Percentiles rank a stretch among this genome's conserved stretches.
phyloP scores from a whole-genome alignment of 2,329 filamentous ascomycete genomes.

The Monascus ruber region DNA sequence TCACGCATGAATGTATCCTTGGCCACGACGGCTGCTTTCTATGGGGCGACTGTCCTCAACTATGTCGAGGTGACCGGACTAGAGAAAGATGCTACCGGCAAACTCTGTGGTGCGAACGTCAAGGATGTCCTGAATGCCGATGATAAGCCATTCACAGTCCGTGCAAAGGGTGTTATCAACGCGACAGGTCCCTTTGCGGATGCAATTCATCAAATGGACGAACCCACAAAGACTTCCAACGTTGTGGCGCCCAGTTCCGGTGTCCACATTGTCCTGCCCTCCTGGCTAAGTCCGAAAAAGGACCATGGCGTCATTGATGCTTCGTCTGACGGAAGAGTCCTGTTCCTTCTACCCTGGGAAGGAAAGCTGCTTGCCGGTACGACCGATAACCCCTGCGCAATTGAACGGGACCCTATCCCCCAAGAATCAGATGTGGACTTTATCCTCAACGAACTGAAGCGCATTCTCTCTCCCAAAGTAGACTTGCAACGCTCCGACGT shows the following conservation, averaged over 20 bases:
- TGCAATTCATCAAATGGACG: conserved; percentile 62
- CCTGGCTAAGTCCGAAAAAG: conserved; percentile 56
- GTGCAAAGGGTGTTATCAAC: conserved; percentile 62
- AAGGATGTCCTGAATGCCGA: conserved; percentile 53
- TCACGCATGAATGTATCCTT: conserved; percentile 71
- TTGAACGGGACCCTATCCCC: conserved; percentile 55
- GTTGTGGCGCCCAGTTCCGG: conserved; percentile 65
- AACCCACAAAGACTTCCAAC: conserved; percentile 44
- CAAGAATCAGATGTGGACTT: conserved; percentile 64
- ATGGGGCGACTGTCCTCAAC: conserved; percentile 61
- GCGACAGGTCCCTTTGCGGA: conserved; percentile 71
- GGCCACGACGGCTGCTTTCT: conserved; percentile 63
- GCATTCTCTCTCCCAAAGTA: conserved; percentile 63
- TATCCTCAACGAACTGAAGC: conserved; percentile 62
- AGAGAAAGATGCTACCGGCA: conserved; percentile 54
- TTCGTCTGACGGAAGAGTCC: conserved; percentile 65
- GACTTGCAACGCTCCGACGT: conserved; percentile 64
- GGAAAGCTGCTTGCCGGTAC: conserved; percentile 70
- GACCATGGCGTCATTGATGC: conserved; percentile 68
- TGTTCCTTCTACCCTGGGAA: conserved; percentile 74
- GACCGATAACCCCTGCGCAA: conserved; percentile 57
- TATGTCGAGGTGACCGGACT: conserved; percentile 59
- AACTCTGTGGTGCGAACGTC: conserved; percentile 53
- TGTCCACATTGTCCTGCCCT: conserved; percentile 63
- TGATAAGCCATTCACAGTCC: conserved; percentile 53